Evolutionary conservation across 78 protist species (phyloP), one percentile per base, ranked within the genome.

Genomic region (Tieghemostelium lacteum): DNA sequence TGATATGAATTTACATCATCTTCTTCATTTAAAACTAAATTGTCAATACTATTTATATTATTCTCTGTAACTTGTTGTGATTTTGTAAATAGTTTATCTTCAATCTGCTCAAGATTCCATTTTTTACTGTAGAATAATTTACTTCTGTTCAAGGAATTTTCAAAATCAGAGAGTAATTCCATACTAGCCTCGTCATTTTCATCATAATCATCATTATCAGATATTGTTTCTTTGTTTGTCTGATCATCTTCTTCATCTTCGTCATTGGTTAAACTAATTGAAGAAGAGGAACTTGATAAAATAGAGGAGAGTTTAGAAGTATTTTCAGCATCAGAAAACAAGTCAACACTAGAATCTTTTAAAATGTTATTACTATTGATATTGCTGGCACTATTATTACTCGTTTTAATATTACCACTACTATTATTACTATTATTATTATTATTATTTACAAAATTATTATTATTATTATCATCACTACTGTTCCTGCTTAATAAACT

Each of bases 271-370:
- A n/a, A 20, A 1, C 24, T 40, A 66, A 24, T 66, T 66, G 50
- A 20, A 66, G 34, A 19, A 60, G 36, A n/a, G 36, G 60, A 1
- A 26, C 16, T 0, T 16, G 22, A 40, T 24, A 36, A 33, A 71
- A 36, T 71, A 20, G 33, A 45, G 2, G 77, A 36, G 31, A 36
- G 42, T 10, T 42, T 70, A 1, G 58, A 12, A 19, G 77, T 50
- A n/a, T 71, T 37, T 14, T 45, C 52, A 12, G 52, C 10, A 45
- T 45, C 52, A n/a, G 45, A 31, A 71, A 36, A 40, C 17, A 50
- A 71, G 33, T 71, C 77, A 33, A 50, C 64, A 71, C 19, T 50
- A n/a, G 33, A 45, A 31, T 71, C 5, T 71, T 71, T 71, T 71
- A 45, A 34, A 50, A 28, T 71, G 63, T 50, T 31, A 36, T 26